Evolutionary conservation across 805 yeast species (phyloP), one percentile per base, ranked within the genome.

Genomic region (Saturnispora ahearnii): DNA sequence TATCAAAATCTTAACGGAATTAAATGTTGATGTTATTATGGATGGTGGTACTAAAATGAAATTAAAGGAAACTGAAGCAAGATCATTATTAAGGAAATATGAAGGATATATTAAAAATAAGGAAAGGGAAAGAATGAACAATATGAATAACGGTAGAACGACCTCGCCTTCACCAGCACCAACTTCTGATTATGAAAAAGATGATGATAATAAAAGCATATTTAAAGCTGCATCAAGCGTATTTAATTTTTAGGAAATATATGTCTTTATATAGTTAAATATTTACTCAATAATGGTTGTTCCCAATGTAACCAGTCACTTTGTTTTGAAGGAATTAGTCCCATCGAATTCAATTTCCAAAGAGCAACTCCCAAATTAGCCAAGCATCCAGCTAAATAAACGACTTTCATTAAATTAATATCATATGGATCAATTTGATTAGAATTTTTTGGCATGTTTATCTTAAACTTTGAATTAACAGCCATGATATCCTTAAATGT

Each of bases 221-320:
- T 63, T 64, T 48, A 61, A 56, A 41, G 53, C 65, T 43, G 46
- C 53, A 22, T 49, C 56, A 2, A 52, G 61, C n/a, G 51, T 55
- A 5, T 50, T 49, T 22, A 41, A 45, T 33, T 54, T 53, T 38
- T 40, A 45, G 36, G 5, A 13, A 7, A 18, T 34, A 32, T 36
- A 3, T 26, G 9, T 33, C 13, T 21, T 46, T 44, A 54, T 30
- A 57, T 34, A 36, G 46, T 49, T 9, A 37, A 49, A 30, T 63
- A 61, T 5, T 44, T 15, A 15, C 66, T 65, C 4, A 48, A 52
- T 3, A 71, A 56, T 6, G 73, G 69, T 2, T 57, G 58, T 61
- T 89, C 95, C 90, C 95, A 90, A 6, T 88, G 81, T 15, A 91
- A 68, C 98, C 98, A 93, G 62, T 91, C 99, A 56, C 95, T 83